Base-by-base conservation (phyloP, 2,329 filamentous ascomycete species). In the Amauroascus verrucosus region DNA sequence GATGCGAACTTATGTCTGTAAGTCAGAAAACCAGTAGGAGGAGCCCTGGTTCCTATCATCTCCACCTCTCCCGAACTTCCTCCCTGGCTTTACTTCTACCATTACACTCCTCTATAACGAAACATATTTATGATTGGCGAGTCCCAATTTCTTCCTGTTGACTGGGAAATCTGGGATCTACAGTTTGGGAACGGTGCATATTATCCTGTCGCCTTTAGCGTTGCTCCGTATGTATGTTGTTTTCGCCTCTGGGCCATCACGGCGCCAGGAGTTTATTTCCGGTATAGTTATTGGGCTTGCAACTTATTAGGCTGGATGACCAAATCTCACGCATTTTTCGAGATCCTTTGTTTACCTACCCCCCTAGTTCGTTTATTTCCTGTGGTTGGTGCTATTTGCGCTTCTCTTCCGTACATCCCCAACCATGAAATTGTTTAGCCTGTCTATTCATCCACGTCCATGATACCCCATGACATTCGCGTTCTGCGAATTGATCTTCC, bases 161-260 rank as follows among this genome's bases (percentile, higher is more conserved):
- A 28, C 28, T 48, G 20, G 33, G n/a, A 24, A 14, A n/a, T 33
- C 30, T n/a, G 48, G 26, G n/a, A n/a, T 8, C 41, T 32, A 35
- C 35, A 14, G 13, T 43, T 44, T 44, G 35, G 38, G 37, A n/a
- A 44, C n/a, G 38, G 26, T 43, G 48, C 48, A 51, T 51, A 11
- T 51, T 43, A 24, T 51, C 11, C 24, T 40, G 13, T 30, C 44
- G 11, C 13, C 26, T 35, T 44, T 43, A 44, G 30, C 44, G 35
- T 52, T 16, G 7, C 18, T 30, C 30, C 14, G 18, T 32, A 16
- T 35, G 28, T 40, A 41, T 50, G 47, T 11, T 28, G 14, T 5
- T 41, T 41, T 30, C 14, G 2, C 9, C 28, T 18, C 26, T n/a
- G n/a, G 18, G 11, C 40, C 16, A 46, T 40, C 28, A 6, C 20